A percentile compares a stretch with the other conserved stretches of the same genome.
These are phyloP conservation scores for Candida oleophila DNA, from an alignment of 805 yeast species.

Conservation along the genomic window DNA sequence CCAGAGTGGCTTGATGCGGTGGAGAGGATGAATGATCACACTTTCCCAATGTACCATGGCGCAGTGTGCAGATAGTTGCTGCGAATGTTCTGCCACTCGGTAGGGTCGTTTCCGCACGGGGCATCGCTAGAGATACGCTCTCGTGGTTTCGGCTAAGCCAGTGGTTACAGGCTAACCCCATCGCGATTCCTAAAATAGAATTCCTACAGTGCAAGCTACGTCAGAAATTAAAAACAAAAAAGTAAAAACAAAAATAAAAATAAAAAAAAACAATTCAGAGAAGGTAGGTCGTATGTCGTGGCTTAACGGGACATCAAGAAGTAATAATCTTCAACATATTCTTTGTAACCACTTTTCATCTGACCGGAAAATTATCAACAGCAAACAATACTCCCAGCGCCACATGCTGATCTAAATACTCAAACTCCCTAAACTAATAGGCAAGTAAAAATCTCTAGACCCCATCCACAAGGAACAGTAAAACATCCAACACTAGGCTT, in stretches of 20 bases:
- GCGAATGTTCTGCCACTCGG: too few relatives aligned
- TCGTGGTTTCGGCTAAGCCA: too few relatives aligned
- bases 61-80: too few relatives aligned
- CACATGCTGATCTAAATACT: constrained; percentile 9
- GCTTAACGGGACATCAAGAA: constrained; percentile 42
- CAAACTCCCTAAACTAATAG: constrained; percentile 40
- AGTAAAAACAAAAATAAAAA: background rate
- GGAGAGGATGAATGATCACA: too few relatives aligned
- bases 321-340: constrained; percentile 22
- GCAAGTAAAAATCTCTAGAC: constrained; percentile 26
- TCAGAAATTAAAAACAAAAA: background rate
- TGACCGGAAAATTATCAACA: constrained; percentile 36
- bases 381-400: constrained; percentile 18
- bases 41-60: too few relatives aligned
- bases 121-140: too few relatives aligned
- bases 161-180: too few relatives aligned
- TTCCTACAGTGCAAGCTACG: background rate
- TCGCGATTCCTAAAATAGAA: too few relatives aligned
- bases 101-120: too few relatives aligned
- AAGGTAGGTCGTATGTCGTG: constrained; percentile 32
- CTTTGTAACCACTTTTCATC: constrained; percentile 42
- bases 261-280: background rate
- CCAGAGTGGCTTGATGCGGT: too few relatives aligned
- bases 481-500: constrained; percentile 7
- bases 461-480: constrained; percentile 13